A percentile compares a stretch with the other conserved stretches of the same genome.
phyloP scores from a whole-genome alignment of 805 yeast species.

The Myxozyma monticola region DNA sequence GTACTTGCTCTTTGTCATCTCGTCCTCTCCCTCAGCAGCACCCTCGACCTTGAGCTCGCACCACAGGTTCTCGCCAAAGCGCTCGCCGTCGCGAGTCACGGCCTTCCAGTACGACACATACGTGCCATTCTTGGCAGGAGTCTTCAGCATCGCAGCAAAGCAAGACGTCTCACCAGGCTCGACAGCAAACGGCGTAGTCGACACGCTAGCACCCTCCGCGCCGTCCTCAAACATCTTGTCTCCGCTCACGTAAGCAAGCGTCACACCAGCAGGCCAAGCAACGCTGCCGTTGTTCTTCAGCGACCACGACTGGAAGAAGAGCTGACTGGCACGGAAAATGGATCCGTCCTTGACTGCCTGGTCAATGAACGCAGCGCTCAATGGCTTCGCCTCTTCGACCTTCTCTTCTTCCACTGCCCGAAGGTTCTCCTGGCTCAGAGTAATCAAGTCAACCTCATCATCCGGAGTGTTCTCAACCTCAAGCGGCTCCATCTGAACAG shows the following conservation, averaged over 20 bases:
- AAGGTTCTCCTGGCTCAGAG: not conserved
- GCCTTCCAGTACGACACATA: slow-evolving; percentile 11
- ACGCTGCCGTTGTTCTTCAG: slow-evolving; percentile 20
- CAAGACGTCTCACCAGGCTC: slow-evolving; percentile 23
- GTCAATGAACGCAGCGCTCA: slow-evolving; percentile 10
- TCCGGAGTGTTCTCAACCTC: not conserved
- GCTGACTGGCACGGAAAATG: slow-evolving; percentile 14
- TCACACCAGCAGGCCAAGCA: slow-evolving; percentile 26
- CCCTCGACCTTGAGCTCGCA: slow-evolving; percentile 21
- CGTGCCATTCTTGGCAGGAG: slow-evolving; percentile 12
- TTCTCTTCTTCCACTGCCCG: not conserved
- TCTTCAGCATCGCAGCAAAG: slow-evolving; percentile 24
- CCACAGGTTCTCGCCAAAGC: slow-evolving; percentile 25
- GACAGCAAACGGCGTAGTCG: slow-evolving; percentile 15
- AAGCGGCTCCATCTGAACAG: slow-evolving; percentile 4
- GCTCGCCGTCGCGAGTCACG: slow-evolving; percentile 19
- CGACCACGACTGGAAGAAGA: slow-evolving; percentile 28
- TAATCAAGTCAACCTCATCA: slow-evolving; percentile 4
- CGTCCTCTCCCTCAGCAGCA: slow-evolving; percentile 12
- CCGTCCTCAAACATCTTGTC: slow-evolving; percentile 9
- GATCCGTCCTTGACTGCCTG: slow-evolving; percentile 16
- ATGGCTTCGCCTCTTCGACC: not conserved
- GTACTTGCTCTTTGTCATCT: slow-evolving; percentile 24
- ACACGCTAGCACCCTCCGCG: slow-evolving; percentile 2
- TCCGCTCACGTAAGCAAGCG: slow-evolving; percentile 19